Base-by-base conservation (phyloP, 2,329 filamentous ascomycete species). In the Colletotrichum costaricense region DNA sequence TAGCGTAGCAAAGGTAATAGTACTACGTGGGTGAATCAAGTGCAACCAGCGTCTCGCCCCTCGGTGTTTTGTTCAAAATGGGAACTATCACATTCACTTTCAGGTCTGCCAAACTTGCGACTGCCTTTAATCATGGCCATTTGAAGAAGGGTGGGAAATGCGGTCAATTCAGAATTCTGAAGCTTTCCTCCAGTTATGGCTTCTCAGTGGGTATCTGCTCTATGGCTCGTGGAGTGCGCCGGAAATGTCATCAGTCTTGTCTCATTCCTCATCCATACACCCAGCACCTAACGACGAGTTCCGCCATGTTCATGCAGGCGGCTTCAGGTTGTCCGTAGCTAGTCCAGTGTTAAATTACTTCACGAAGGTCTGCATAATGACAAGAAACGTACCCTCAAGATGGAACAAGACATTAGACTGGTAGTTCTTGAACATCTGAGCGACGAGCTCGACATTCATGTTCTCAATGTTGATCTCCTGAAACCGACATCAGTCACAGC, bases 351-450 rank as follows among this genome's bases (percentile, higher is more conserved):
- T 14, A 73, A 6, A 35, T 26, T 5, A 2, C 11, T 19, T 26
- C 49, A 6, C 16, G 6, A 26, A 35, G 33, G 33, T 35, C 11
- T 7, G 7, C 12, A 26, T 22, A 12, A 26, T 26, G 14, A 2
- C 7, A 26, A 22, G 1, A 16, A 49, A 63, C 81, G 76, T 87
- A 97, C 97, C 97, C 91, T 98, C 97, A 6, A 99, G 88, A 79
- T 99, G 97, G 82, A 99, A 98, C 6, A 98, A 86, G 16, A 98
- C 96, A 78, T 98, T 99, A 12, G 95, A 98, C 82, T 98, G 95
- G 82, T 99, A 99, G 84, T 98, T 99, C 86, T 98, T 98, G 88
- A 98, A 99, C 97, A 99, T 99, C 81, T 98, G 96, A 1, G 96
- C 95, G 5, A 98, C 97, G 3, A 98, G 89, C 85, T 98, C 97